phyloP scores from a whole-genome alignment of 495 filamentous ascomycete species.

The Aspergillus mulundensis region DNA sequence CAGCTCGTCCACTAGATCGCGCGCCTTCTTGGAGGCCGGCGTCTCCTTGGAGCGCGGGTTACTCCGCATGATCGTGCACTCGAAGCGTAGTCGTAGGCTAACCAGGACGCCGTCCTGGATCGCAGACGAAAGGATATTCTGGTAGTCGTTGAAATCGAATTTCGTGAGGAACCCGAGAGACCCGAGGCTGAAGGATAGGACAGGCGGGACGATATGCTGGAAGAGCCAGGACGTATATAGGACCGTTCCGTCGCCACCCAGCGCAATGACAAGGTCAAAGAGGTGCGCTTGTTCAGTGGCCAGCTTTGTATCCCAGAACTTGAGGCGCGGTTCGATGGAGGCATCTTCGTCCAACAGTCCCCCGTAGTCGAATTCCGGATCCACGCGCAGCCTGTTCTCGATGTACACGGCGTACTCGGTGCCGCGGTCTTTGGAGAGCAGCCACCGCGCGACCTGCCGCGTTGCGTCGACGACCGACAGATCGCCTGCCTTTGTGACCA shows the following conservation, averaged over 20 bases:
- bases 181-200: constrained; percentile 85
- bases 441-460: constrained; percentile 73
- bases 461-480: constrained; percentile 74
- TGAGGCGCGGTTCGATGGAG: constrained; percentile 55
- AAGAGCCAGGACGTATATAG: constrained; percentile 96
- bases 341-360: constrained; percentile 57
- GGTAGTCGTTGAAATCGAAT: constrained; percentile 79
- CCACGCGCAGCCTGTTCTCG: constrained; percentile 66
- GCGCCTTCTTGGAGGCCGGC: constrained; percentile 23
- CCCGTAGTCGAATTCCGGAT: constrained; percentile 65
- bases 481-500: constrained; percentile 87
- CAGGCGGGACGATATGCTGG: constrained; percentile 91
- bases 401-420: constrained; percentile 72
- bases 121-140: constrained; percentile 63
- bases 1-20: constrained; percentile 84
- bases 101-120: constrained; percentile 84
- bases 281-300: constrained; percentile 73
- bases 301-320: constrained; percentile 78
- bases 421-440: constrained; percentile 71
- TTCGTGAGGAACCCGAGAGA: constrained; percentile 95
- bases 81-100: constrained; percentile 83
- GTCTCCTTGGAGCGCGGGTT: constrained; percentile 38
- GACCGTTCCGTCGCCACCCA: constrained; percentile 96
- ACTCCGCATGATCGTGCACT: constrained; percentile 90
- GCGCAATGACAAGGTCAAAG: constrained; percentile 90